phyloP scores from a whole-genome alignment of 2,329 filamentous ascomycete genomes.

The Albifimbria verrucaria region DNA sequence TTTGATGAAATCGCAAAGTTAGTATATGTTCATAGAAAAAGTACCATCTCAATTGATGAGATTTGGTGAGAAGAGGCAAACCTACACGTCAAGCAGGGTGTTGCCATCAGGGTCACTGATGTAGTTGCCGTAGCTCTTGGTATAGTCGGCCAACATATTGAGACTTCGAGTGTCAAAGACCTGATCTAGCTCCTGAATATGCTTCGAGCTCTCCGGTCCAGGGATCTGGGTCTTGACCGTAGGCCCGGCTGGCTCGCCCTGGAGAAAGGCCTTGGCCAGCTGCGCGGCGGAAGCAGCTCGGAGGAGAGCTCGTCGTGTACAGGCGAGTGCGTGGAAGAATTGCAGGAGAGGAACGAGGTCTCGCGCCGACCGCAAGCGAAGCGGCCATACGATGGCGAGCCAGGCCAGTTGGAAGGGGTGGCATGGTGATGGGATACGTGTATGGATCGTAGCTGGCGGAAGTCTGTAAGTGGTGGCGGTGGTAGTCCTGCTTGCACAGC shows the following conservation, averaged over 20 bases:
- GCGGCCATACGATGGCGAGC: conserved; percentile 15
- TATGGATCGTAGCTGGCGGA: not conserved
- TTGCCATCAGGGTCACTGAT: conserved; percentile 71
- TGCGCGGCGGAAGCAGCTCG: conserved; percentile 17
- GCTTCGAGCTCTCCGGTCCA: conserved; percentile 69
- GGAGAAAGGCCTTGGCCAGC: conserved; percentile 36
- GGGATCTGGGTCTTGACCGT: conserved; percentile 63
- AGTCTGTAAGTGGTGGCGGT: not conserved
- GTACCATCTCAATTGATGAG: conserved; percentile 8
- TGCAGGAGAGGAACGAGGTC: not conserved
- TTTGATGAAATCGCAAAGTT: not conserved
- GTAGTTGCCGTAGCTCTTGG: conserved; percentile 76
- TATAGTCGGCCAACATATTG: conserved; percentile 79
- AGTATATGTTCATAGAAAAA: not conserved
- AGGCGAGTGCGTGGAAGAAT: conserved; percentile 3
- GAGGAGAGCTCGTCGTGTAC: conserved; percentile 10
- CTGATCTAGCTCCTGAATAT: conserved; percentile 66
- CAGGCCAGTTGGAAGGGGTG: conserved; percentile 25
- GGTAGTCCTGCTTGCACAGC: too few species aligned
- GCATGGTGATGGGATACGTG: conserved; percentile 14
- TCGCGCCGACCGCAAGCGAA: not conserved
- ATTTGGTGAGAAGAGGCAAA: conserved; percentile 8
- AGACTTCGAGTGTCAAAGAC: conserved; percentile 84
- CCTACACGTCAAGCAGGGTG: conserved; percentile 67
- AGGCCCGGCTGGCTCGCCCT: conserved; percentile 50